Evolutionary conservation across 1,284 basidiomycete genomes (phyloP), one percentile per base, ranked within the genome.

Genomic region (Cryptococcus wingfieldii): DNA sequence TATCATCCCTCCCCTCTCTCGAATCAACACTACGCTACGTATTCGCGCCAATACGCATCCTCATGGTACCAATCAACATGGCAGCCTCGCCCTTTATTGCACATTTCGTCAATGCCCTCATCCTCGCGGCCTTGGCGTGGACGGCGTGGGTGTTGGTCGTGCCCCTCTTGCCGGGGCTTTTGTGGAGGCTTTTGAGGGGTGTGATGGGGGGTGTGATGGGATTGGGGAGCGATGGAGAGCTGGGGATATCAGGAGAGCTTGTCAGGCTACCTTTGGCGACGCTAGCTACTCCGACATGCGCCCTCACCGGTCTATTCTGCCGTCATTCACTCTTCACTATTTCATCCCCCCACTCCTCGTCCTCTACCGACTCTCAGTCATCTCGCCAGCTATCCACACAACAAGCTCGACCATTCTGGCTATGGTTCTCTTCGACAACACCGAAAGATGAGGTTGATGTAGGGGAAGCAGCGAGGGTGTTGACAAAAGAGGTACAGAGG

Each of bases 241-340:
- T 66, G n/a, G 31, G 57, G 3, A 49, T 28, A 1, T 8, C 62
- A 27, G 59, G 58, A 9, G 49, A 53, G 16, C 48, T 54, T 1
- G 47, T 59, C 1, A 50, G 60, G 0, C 45, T 67, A 0, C 69
- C 69, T 0, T 16, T 68, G 0, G 58, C 65, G 13, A 46, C 60
- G 5, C 37, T 71, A 10, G 67, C 69, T 1, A 72, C 68, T n/a
- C 71, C 71, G 4, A 51, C 64, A 1, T 74, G 71, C 49, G 53
- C 67, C 1, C 38, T 74, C 5, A 50, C 61, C 8, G 66, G 65
- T 34, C 19, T 68, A 10, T 42, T 57, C n/a, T 73, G 71, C 43
- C 48, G 47, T 2, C 53, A 63, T n/a, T 47, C 46, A 2, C 13
- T 47, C 46, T 34, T 47, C 46, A 28, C 46, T 5, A 27, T 28